A percentile compares a stretch with the other conserved stretches of the same genome.
phyloP scores from a whole-genome alignment of 2,329 filamentous ascomycete genomes.

The Atkinsonella hypoxylon region DNA sequence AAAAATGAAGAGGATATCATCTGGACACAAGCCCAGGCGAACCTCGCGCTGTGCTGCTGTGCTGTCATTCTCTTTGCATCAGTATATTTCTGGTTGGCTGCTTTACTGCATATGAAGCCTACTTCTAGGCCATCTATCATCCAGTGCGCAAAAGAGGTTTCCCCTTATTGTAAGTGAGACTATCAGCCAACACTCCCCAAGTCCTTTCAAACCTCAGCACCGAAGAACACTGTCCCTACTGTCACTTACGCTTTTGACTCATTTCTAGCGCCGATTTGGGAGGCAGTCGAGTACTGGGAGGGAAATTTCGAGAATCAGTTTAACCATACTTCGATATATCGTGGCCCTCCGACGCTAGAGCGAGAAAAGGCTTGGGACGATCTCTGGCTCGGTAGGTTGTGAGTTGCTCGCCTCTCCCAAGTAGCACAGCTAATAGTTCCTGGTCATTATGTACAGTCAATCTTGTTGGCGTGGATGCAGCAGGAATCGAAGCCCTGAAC shows the following conservation, averaged over 20 bases:
- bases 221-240: background rate
- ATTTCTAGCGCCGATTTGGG: constrained; percentile 1
- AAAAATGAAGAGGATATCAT: background rate
- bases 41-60: background rate
- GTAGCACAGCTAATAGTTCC: background rate
- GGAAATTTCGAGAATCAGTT: constrained; percentile 3
- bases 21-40: background rate
- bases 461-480: background rate
- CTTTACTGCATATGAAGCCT: background rate
- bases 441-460: background rate
- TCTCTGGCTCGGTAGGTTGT: background rate
- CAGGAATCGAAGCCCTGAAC: background rate
- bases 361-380: background rate
- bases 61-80: background rate
- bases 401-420: no score
- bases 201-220: no score
- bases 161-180: background rate
- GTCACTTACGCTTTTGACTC: background rate
- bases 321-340: background rate
- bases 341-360: background rate
- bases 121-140: background rate
- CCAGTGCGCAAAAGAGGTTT: background rate
- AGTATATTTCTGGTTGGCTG: background rate
- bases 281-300: constrained; percentile 5
- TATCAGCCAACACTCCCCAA: no score